Base-by-base conservation (phyloP, 306 rosid species). In the Canavalia gladiata region DNA sequence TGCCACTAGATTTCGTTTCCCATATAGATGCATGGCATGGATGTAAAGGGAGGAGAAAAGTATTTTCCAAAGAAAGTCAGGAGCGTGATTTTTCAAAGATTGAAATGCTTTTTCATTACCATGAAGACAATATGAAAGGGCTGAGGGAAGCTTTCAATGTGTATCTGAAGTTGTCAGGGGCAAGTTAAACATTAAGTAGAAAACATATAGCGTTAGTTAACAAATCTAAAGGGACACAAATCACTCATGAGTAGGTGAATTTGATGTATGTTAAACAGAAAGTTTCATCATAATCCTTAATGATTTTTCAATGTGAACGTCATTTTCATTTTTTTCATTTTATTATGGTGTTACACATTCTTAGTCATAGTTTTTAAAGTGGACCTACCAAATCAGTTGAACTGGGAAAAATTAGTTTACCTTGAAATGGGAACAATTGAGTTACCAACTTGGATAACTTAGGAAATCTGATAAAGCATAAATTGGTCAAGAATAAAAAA, bases 1-100 rank as follows among this genome's bases (percentile, higher is more conserved):
- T 70, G 50, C 45, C 42, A 43, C 30, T 76, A 60, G 45, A 59
- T 77, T 71, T 47, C 55, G 83, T 83, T 78, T 78, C 74, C 47
- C 25, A 47, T 68, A n/a, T 5, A 46, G 7, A 33, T 56, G 46
- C 58, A 25, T 77, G 74, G 0, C 3, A 12, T 8, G 4, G 31
- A 5, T 57, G 51, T 50, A 49, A 31, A 68, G 1, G 64, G 64
- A 46, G 8, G 47, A 54, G 34, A 74, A 41, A 73, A 6, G 29
- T 55, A 6, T 43, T 54, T 55, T 13, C 42, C 8, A 64, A 39
- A 79, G 59, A 39, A 70, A 12, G 69, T 8, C 57, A 9, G n/a
- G 49, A 52, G n/a, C 39, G 66, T 63, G 1, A 54, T 60, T 66
- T 81, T 66, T 56, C 46, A 37, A 18, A 18, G 56, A 33, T n/a